Base-by-base conservation (phyloP, 106 monocot genomes). In the Acanthochlamys bracteata region DNA sequence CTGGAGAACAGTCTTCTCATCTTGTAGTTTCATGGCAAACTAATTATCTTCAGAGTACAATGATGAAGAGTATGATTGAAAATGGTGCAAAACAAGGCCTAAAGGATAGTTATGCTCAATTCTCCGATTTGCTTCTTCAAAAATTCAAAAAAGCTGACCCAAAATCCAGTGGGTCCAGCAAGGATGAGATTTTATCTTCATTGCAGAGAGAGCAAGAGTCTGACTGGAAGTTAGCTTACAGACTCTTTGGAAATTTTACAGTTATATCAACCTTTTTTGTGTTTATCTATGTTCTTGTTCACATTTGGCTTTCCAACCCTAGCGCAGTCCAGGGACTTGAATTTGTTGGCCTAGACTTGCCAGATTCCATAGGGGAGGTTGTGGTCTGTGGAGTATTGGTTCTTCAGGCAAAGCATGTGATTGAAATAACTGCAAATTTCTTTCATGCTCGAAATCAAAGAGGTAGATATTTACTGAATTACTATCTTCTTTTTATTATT, bases 41-140 rank as follows among this genome's bases (percentile, higher is more conserved):
- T 25, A 92, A 92, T 66, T 92, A 88, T 69, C 40, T 82, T 53
- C 92, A 92, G 59, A 92, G 84, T 66, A 92, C 92, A 25, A 92
- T 92, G 79, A 87, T 92, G 84, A 92, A 88, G 67, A 73, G 84
- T 17, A 86, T 92, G 92, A 88, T 92, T 68, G 92, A 92, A 80
- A 82, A 66, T 82, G 92, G 92, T 54, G 81, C 92, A 59, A 81
- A 63, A 59, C 87, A 87, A 77, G 92, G 92, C 1, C 52, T 92
- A 10, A 79, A 61, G 26, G 92, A 92, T 16, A 75, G 73, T 42
- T 92, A 24, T 73, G 47, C 40, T 3, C 71, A 82, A 15, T 77
- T 82, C 71, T 17, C 77, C 39, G 84, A 82, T 7, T 10, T 84
- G 16, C 66, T 92, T 10, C 79, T 82, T 15, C 54, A 84, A 54